A percentile compares a stretch with the other conserved stretches of the same genome.
Conservation (phyloP, 768 basidiomycete species). For the Trametes sanguinea region DNA sequence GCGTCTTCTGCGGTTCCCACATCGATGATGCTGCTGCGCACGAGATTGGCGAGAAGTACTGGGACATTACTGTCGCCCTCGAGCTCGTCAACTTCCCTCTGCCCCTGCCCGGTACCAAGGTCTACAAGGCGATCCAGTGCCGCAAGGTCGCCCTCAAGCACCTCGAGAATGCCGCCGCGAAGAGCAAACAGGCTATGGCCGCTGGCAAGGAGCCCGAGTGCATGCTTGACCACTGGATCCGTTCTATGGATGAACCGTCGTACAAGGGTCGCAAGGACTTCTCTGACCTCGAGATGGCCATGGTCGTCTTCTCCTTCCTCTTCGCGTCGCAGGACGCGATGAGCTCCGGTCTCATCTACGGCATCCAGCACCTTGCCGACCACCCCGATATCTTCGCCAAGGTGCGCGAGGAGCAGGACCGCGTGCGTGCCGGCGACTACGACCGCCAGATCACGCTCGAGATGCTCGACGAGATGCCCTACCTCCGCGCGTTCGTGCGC, state of each 20-base stretch:
- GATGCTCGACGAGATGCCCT: conserved; percentile 89
- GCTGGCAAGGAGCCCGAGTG: conserved; percentile 80
- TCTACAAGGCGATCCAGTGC: conserved; percentile 90
- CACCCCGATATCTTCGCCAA: conserved; percentile 86
- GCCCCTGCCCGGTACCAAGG: conserved; percentile 92
- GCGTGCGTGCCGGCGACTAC: conserved; percentile 75
- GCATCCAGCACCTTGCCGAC: conserved; percentile 95
- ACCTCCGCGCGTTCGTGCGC: conserved; percentile 89
- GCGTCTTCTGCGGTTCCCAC: conserved; percentile 92
- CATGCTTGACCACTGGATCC: conserved; percentile 92
- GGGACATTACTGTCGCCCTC: conserved; percentile 92
- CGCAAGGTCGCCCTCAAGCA: conserved; percentile 83
- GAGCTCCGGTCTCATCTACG: conserved; percentile 94
- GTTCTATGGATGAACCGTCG: conserved; percentile 61
- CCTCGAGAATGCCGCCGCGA: conserved; percentile 76
- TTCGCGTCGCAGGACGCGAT: conserved; percentile 98
- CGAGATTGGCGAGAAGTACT: conserved; percentile 93
- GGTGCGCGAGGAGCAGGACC: conserved; percentile 87
- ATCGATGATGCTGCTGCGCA: conserved; percentile 75
- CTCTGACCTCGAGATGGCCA: conserved; percentile 92
- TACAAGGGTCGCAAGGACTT: conserved; percentile 83
- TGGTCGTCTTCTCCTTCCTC: conserved; percentile 95
- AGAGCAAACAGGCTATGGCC: conserved; percentile 82
- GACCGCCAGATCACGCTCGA: conserved; percentile 82
- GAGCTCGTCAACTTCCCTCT: conserved; percentile 99